phyloP scores from a whole-genome alignment of 495 filamentous ascomycete genomes.

The Podospora comata region DNA sequence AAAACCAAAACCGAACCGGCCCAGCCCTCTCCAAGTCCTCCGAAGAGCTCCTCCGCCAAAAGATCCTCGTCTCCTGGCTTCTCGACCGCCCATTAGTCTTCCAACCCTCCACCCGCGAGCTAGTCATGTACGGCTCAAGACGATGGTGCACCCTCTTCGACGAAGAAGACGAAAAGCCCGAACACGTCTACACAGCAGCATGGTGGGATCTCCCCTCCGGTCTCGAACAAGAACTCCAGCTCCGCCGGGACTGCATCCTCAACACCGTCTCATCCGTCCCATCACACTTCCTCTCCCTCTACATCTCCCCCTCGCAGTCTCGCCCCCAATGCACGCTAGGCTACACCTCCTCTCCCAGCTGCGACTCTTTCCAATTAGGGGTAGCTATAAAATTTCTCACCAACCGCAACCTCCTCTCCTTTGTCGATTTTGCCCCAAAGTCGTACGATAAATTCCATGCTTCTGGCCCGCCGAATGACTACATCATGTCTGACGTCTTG shows the following conservation, averaged over 20 bases:
- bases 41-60: conserved; percentile 62
- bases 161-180: conserved; percentile 35
- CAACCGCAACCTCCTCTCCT: conserved; percentile 50
- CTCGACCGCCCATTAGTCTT: conserved; percentile 55
- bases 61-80: conserved; percentile 58
- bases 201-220: conserved; percentile 75
- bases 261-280: conserved; percentile 75
- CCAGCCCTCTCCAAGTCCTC: conserved; percentile 30
- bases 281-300: conserved; percentile 66
- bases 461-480: conserved; percentile 16
- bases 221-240: conserved; percentile 69
- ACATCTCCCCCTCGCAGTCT: conserved; percentile 50
- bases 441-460: conserved; percentile 28
- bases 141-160: conserved; percentile 53
- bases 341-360: conserved; percentile 69
- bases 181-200: conserved; percentile 36
- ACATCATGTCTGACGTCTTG: conserved; percentile 35
- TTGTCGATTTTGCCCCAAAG: conserved; percentile 42
- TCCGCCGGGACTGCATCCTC: conserved; percentile 66
- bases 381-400: conserved; percentile 80
- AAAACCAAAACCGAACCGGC: conserved; percentile 39
- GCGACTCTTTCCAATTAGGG: conserved; percentile 83
- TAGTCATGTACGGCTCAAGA: conserved; percentile 65
- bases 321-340: conserved; percentile 67
- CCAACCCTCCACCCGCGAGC: conserved; percentile 49